Base-by-base conservation (phyloP, 2,329 filamentous ascomycete species). In the Bipolaris zeicola region DNA sequence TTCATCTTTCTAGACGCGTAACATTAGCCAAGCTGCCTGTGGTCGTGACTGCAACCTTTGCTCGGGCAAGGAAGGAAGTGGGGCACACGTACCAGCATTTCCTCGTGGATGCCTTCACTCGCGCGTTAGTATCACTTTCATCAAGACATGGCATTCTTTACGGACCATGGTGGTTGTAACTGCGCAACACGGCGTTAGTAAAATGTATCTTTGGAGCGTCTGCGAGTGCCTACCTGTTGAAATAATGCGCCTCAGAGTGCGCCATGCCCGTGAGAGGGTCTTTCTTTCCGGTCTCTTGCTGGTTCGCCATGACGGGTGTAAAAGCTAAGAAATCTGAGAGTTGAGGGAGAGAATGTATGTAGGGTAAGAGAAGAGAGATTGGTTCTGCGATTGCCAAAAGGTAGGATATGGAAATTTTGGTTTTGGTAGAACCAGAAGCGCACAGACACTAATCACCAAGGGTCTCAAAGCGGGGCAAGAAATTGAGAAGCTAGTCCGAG, bases 171-270 rank as follows among this genome's bases (percentile, higher is more conserved):
- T 98, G 95, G 78, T 98, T 96, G 79, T 98, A 98, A 79, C 93
- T 97, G 77, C 66, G 60, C 50, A 48, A 50, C 31, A 55, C 38
- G 55, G 26, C 33, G 71, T 83, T 68, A 83, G 78, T 70, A 72
- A 54, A 44, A 10, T 57, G 22, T 57, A 42, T 45, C 47, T 48
- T n/a, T 53, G 37, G 53, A 65, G 76, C 69, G 62, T 55, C 22
- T 50, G 52, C 52, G 20, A 43, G 53, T 50, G 44, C 75, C 63
- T 80, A 96, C 93, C 92, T 96, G 82, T 97, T 98, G 83, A 98
- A 98, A 84, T 98, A 99, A 80, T 98, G 95, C 79, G 96, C 92
- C 84, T 99, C 95, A 64, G 93, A 95, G 81, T 96, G 93, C 76
- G 91, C 89, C 85, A 96, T 88, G 69, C 81, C 77, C 75, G 88